These are phyloP conservation scores for Incumbomyces lentus DNA, from an alignment of 2,329 filamentous ascomycete species.

Conservation along the genomic window DNA sequence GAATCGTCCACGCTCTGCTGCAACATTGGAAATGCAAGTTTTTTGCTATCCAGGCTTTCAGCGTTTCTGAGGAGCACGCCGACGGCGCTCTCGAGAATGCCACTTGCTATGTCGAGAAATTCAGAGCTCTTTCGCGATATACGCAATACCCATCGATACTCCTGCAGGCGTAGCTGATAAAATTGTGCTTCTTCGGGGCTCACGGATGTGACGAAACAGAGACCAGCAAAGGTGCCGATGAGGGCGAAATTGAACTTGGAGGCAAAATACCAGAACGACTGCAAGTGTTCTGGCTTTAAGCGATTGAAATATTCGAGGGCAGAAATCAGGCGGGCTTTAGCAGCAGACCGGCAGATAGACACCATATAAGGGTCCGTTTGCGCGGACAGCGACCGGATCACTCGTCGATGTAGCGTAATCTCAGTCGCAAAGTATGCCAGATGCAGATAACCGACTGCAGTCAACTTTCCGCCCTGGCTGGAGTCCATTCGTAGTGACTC, in stretches of 20 bases:
- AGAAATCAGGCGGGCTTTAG: constrained; percentile 86
- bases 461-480: constrained; percentile 28
- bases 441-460: constrained; percentile 34
- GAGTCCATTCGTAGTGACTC: constrained; percentile 34
- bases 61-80: constrained; percentile 18
- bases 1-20: constrained; percentile 10
- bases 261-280: constrained; percentile 66
- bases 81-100: constrained; percentile 21
- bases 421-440: constrained; percentile 38
- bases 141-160: constrained; percentile 89
- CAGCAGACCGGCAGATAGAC: constrained; percentile 77
- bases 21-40: constrained; percentile 20
- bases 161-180: constrained; percentile 72
- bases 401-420: constrained; percentile 35
- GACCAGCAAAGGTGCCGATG: constrained; percentile 77
- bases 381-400: constrained; percentile 28
- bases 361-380: constrained; percentile 60
- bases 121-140: constrained; percentile 46
- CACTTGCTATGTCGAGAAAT: constrained; percentile 21
- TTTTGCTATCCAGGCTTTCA: constrained; percentile 18
- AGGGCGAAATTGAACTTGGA: constrained; percentile 68
- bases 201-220: constrained; percentile 81
- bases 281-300: constrained; percentile 71
- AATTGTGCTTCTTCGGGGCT: constrained; percentile 84
- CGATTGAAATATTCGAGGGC: constrained; percentile 97